A percentile compares a stretch with the other conserved stretches of the same genome.
Evolutionary conservation across 148 eudicot genomes (phyloP).

Genomic region (Camellia sinensis): DNA sequence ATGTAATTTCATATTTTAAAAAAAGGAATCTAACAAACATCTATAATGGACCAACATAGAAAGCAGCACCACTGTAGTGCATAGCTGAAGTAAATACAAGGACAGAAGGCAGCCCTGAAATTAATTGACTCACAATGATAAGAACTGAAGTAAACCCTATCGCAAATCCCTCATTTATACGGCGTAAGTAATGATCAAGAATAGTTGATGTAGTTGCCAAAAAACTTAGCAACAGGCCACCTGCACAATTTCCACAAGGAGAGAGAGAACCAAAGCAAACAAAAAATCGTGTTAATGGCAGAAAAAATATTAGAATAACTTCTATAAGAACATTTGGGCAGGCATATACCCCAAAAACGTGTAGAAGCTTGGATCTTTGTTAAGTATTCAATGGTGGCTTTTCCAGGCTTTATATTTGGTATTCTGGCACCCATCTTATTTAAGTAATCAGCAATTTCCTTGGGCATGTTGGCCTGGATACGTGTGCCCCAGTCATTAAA

Average conservation of each 20-base stretch:
- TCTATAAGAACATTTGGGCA: slow-evolving; percentile 5
- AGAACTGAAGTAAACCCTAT: slow-evolving; percentile 95
- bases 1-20: not conserved
- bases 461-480: slow-evolving; percentile 90
- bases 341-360: slow-evolving; percentile 91
- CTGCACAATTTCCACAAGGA: slow-evolving; percentile 37
- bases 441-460: slow-evolving; percentile 92
- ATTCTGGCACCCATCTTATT: slow-evolving; percentile 99
- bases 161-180: slow-evolving; percentile 74
- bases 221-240: slow-evolving; percentile 75
- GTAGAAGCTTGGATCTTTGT: slow-evolving; percentile 92
- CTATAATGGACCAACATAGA: not conserved
- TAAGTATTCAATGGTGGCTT: slow-evolving; percentile 82
- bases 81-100: not conserved
- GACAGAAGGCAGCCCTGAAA: slow-evolving; percentile 6
- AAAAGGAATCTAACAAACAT: not conserved
- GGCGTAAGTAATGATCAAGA: slow-evolving; percentile 77
- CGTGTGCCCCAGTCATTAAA: not conserved
- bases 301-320: not conserved
- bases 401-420: slow-evolving; percentile 90
- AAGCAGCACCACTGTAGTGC: not conserved
- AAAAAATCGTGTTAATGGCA: not conserved
- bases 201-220: slow-evolving; percentile 86
- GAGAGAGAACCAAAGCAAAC: not conserved
- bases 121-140: slow-evolving; percentile 69